phyloP scores from a whole-genome alignment of 2,329 filamentous ascomycete species.

The Talaromyces sp. region DNA sequence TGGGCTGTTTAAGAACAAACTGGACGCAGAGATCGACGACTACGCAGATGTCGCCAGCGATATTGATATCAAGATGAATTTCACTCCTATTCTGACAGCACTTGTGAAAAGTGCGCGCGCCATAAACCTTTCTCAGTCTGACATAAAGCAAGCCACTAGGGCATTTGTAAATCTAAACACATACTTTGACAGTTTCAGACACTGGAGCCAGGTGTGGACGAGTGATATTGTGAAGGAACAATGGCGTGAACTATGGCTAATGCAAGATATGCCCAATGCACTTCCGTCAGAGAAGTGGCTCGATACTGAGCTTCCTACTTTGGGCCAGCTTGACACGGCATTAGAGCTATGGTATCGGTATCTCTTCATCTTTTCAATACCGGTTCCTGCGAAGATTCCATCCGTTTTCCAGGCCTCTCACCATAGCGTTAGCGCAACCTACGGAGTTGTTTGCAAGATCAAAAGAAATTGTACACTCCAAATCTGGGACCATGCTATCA shows the following conservation, averaged over 20 bases:
- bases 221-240: constrained; percentile 39
- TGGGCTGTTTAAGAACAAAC: constrained; percentile 49
- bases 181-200: constrained; percentile 46
- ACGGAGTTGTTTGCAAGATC: constrained; percentile 58
- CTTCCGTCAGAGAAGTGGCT: constrained; percentile 32
- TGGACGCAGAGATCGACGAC: constrained; percentile 48
- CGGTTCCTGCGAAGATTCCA: constrained; percentile 51
- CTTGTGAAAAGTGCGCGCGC: constrained; percentile 48
- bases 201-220: constrained; percentile 46
- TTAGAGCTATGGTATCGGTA: constrained; percentile 39
- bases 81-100: constrained; percentile 48
- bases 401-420: constrained; percentile 60
- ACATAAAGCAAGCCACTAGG: constrained; percentile 43
- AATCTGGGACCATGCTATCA: constrained; percentile 61
- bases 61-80: constrained; percentile 47
- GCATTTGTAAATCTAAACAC: constrained; percentile 46
- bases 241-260: constrained; percentile 45
- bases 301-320: constrained; percentile 33
- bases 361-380: constrained; percentile 54
- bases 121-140: constrained; percentile 35
- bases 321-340: constrained; percentile 31
- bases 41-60: constrained; percentile 40
- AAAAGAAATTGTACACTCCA: constrained; percentile 56
- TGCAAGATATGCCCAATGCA: constrained; percentile 38
- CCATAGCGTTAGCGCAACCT: constrained; percentile 56